Evolutionary conservation across 257 asterid genomes (phyloP).

Genomic region (Gynochthodes officinalis): DNA sequence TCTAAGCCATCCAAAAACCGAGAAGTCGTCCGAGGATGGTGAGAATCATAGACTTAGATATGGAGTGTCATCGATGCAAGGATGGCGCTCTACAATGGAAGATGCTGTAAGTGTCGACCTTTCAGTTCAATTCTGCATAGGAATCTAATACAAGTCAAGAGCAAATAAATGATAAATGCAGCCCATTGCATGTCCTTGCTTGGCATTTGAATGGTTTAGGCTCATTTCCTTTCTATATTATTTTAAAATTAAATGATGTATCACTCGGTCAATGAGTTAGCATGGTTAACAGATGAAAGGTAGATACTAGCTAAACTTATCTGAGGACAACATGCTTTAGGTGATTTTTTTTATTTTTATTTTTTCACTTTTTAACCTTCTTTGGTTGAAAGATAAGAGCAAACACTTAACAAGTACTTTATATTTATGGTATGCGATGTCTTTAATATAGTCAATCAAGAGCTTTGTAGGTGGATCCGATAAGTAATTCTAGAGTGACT

Average conservation of each 20-base stretch:
- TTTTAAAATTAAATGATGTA: background rate
- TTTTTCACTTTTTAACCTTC: background rate
- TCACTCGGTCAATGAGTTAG: background rate
- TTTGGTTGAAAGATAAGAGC: background rate
- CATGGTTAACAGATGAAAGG: background rate
- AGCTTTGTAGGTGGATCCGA: background rate
- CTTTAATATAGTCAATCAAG: background rate
- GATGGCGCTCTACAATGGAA: slow-evolving; percentile 95
- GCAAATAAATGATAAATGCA: background rate
- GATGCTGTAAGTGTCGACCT: slow-evolving; percentile 71
- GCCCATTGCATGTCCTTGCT: background rate
- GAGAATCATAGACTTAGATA: slow-evolving; percentile 70
- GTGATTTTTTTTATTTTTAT: background rate
- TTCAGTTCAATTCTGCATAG: slow-evolving; percentile 13
- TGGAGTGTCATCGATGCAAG: slow-evolving; percentile 93
- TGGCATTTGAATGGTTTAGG: slow-evolving; percentile 3
- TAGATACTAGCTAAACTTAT: background rate
- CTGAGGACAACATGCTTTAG: slow-evolving; percentile 1
- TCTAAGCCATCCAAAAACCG: slow-evolving; percentile 85
- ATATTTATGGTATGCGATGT: no score
- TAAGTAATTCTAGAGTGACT: background rate
- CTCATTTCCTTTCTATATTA: background rate
- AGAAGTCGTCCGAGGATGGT: slow-evolving; percentile 73
- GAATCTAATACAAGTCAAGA: background rate
- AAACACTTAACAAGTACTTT: no score